phyloP scores from a whole-genome alignment of 352 stramenopile species.

The Saprolegnia diclina region DNA sequence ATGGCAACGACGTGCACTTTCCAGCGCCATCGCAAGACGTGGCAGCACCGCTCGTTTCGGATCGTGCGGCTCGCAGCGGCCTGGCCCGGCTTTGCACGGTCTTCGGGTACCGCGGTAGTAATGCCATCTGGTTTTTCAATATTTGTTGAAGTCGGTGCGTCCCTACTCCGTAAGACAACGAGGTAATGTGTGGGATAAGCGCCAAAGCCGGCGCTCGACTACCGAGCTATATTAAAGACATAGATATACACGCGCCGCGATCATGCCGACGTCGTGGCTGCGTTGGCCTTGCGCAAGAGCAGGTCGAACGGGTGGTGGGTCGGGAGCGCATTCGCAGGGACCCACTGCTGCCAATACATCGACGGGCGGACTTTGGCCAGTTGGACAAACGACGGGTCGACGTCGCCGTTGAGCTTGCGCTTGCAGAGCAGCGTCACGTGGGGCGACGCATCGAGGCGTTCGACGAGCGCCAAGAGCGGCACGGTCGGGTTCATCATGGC shows the following conservation, averaged over 20 bases:
- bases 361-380: conserved; percentile 20
- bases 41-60: too few species aligned
- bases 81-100: too few species aligned
- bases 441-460: not conserved
- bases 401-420: not conserved
- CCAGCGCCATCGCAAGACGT: too few species aligned
- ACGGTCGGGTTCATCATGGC: conserved; percentile 15
- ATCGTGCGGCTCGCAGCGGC: too few species aligned
- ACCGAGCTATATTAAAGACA: not conserved
- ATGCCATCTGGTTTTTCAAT: too few species aligned
- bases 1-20: too few species aligned
- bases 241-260: conserved; percentile 1
- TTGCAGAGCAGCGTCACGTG: conserved; percentile 5
- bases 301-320: conserved; percentile 23
- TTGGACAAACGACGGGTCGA: conserved; percentile 21
- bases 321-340: conserved; percentile 22
- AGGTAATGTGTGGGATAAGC: too few species aligned
- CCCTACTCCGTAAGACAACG: not conserved
- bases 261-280: conserved; percentile 6
- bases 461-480: not conserved
- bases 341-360: not conserved
- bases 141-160: not conserved
- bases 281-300: conserved; percentile 10
- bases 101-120: too few species aligned
- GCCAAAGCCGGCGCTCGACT: not conserved